A percentile compares a stretch with the other conserved stretches of the same genome.
Conservation (phyloP, 768 basidiomycete genomes). For the Termitomyces eurrhizus region DNA sequence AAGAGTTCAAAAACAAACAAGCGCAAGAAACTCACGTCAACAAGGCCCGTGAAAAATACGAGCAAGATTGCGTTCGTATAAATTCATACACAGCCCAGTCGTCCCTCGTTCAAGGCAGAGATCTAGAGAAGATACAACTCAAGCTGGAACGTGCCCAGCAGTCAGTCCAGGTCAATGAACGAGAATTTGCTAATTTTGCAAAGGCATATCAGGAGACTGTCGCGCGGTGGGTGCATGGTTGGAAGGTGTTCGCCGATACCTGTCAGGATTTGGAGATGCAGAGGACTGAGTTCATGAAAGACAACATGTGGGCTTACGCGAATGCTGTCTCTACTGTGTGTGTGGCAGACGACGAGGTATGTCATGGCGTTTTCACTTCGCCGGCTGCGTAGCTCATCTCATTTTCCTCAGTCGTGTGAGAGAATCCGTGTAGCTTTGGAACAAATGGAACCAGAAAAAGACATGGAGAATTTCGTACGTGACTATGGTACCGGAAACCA, state of each 20-base stretch:
- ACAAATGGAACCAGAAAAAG: conserved; percentile 81
- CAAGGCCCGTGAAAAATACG: conserved; percentile 92
- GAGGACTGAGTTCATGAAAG: conserved; percentile 91
- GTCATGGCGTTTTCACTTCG: conserved; percentile 16
- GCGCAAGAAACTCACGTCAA: conserved; percentile 80
- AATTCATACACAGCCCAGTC: conserved; percentile 93
- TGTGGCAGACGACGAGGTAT: conserved; percentile 91
- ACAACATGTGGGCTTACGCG: conserved; percentile 93
- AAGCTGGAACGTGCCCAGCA: conserved; percentile 91
- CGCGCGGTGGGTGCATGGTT: conserved; percentile 86
- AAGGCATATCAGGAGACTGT: conserved; percentile 75
- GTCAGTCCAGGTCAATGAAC: conserved; percentile 87
- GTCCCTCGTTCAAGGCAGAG: conserved; percentile 87
- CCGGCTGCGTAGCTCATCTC: conserved; percentile 2
- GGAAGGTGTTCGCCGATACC: conserved; percentile 92
- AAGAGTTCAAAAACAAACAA: conserved; percentile 86
- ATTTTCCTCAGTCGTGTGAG: conserved; percentile 75
- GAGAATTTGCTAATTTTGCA: conserved; percentile 88
- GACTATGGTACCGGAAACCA: conserved; percentile 84
- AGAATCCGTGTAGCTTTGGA: conserved; percentile 82
- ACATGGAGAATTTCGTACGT: conserved; percentile 86
- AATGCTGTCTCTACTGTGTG: conserved; percentile 96
- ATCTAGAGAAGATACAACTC: conserved; percentile 82
- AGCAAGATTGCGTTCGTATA: conserved; percentile 87
- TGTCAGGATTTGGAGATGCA: conserved; percentile 97